A percentile compares a stretch with the other conserved stretches of the same genome.
Evolutionary conservation across 1,284 basidiomycete genomes (phyloP).

Genomic region (Peniophora sp.): DNA sequence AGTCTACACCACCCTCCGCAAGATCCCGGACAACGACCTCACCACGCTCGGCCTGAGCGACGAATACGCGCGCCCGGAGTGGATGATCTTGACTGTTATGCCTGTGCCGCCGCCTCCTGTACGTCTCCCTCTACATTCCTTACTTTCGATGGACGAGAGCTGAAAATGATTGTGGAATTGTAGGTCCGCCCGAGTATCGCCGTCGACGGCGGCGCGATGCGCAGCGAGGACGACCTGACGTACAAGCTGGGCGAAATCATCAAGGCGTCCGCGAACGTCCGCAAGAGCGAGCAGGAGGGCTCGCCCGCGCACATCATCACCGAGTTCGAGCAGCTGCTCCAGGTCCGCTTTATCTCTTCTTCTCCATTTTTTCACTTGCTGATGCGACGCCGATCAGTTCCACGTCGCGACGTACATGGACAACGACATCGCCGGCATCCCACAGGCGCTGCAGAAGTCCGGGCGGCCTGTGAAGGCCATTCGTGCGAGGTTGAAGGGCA

Average conservation of each 20-base stretch:
- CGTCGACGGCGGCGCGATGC: constrained; percentile 92
- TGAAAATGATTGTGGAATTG: no score
- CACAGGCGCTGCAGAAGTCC: constrained; percentile 95
- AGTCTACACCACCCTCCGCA: constrained; percentile 88
- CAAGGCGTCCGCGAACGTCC: constrained; percentile 89
- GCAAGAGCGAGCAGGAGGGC: constrained; percentile 93
- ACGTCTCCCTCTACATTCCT: neutral
- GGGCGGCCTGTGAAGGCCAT: constrained; percentile 98
- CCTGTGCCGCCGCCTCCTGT: constrained; percentile 98
- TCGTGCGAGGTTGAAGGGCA: constrained; percentile 95
- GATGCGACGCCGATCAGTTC: constrained; percentile 52
- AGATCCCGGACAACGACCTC: constrained; percentile 90
- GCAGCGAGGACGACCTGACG: constrained; percentile 97
- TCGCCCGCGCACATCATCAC: constrained; percentile 94
- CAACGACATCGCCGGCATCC: constrained; percentile 98
- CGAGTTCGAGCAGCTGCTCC: constrained; percentile 93
- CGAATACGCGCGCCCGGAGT: constrained; percentile 95
- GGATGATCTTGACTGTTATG: constrained; percentile 99
- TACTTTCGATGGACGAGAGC: no score
- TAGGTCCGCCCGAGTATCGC: constrained; percentile 82
- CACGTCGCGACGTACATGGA: constrained; percentile 99
- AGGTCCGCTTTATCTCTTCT: no score
- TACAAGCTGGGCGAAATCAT: constrained; percentile 98
- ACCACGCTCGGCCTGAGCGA: constrained; percentile 88
- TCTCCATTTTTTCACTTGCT: constrained; percentile 2